Conservation (phyloP, 768 basidiomycete genomes). For the Leccinum truebloodii region DNA sequence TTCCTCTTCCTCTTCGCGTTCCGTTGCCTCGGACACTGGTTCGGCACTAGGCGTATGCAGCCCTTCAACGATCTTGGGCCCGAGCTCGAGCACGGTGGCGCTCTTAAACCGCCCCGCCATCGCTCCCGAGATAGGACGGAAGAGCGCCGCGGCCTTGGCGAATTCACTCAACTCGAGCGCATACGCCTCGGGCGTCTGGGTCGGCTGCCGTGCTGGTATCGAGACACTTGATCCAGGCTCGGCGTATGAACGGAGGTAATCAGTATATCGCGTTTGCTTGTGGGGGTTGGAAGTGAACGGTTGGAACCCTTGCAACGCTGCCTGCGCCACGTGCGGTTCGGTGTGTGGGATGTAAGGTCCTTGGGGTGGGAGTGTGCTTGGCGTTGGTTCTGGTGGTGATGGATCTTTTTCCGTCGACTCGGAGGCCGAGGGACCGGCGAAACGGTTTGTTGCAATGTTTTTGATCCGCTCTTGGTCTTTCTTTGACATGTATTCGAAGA, state of each 20-base stretch:
- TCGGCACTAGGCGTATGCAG: constrained; percentile 58
- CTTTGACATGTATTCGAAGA: constrained; percentile 93
- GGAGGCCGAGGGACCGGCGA: constrained; percentile 25
- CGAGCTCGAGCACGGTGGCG: constrained; percentile 69
- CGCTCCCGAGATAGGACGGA: constrained; percentile 88
- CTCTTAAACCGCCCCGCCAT: constrained; percentile 96
- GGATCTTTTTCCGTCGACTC: constrained; percentile 27
- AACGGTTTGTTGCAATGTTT: constrained; percentile 45
- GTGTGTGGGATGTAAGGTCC: constrained; percentile 53
- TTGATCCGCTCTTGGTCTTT: constrained; percentile 88
- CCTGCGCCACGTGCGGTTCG: constrained; percentile 80
- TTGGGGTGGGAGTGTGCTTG: constrained; percentile 22
- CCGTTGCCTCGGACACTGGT: constrained; percentile 36
- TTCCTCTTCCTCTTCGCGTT: constrained; percentile 40
- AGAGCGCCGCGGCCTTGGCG: constrained; percentile 82
- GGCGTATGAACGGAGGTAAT: constrained; percentile 78
- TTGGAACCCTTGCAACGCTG: constrained; percentile 86
- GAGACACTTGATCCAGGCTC: constrained; percentile 42
- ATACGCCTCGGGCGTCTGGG: constrained; percentile 66
- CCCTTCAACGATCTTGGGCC: constrained; percentile 64
- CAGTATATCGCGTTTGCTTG: constrained; percentile 84
- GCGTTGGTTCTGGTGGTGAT: constrained; percentile 17
- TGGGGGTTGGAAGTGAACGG: constrained; percentile 76
- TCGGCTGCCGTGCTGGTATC: constrained; percentile 52
- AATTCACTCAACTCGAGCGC: constrained; percentile 86